Percentiles rank a stretch among this genome's conserved stretches.
Conservation (phyloP, 495 filamentous ascomycete genomes). For the Xylaria bambusicola region DNA sequence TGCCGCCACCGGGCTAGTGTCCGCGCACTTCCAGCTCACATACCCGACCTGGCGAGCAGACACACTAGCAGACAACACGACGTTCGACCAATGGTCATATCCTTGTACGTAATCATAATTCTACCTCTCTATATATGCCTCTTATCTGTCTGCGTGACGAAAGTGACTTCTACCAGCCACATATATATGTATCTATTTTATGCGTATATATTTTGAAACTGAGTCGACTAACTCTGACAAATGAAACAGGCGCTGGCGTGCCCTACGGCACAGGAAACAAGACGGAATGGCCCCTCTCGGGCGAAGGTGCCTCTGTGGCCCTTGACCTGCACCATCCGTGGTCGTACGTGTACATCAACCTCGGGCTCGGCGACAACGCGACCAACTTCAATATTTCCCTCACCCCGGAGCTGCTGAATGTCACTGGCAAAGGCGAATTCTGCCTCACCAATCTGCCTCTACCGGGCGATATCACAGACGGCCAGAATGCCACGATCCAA, state of each 20-base stretch:
- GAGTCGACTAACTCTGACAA: conserved; percentile 11
- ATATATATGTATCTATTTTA: neutral
- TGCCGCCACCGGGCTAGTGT: conserved; percentile 37
- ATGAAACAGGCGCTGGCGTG: conserved; percentile 57
- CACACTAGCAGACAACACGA: conserved; percentile 39
- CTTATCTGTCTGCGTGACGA: neutral
- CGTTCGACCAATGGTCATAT: conserved; percentile 56
- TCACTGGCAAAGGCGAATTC: conserved; percentile 61
- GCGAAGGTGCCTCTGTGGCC: conserved; percentile 55
- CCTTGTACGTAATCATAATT: conserved; percentile 63
- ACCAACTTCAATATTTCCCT: conserved; percentile 64
- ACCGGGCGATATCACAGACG: conserved; percentile 51
- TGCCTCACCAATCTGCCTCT: conserved; percentile 55
- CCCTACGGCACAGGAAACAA: conserved; percentile 53
- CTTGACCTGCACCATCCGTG: conserved; percentile 56
- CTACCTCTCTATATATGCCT: too few species aligned
- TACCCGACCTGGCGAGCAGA: conserved; percentile 61
- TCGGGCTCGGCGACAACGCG: conserved; percentile 57
- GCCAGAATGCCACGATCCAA: conserved; percentile 55
- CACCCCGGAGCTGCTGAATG: conserved; percentile 53
- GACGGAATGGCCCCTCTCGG: conserved; percentile 64
- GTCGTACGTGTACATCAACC: conserved; percentile 63
- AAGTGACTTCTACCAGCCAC: neutral
- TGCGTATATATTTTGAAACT: too few species aligned
- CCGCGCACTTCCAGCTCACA: conserved; percentile 59